Percentiles rank a stretch among this genome's conserved stretches.
Conservation (phyloP, 208 protist species). For the Trypanosoma congolense region DNA sequence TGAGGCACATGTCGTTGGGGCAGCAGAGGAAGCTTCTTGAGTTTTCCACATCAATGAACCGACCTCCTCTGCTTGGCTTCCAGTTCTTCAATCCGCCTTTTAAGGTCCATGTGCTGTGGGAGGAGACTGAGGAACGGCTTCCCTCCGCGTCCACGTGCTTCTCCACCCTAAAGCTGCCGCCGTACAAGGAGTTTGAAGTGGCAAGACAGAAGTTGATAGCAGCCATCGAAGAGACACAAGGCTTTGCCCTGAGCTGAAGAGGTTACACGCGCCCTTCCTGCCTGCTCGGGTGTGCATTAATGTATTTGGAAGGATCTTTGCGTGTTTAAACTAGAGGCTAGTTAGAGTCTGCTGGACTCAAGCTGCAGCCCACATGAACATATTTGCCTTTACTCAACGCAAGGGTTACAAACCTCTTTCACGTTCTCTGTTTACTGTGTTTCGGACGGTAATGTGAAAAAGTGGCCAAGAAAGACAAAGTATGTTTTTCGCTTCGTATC, state of each 20-base stretch:
- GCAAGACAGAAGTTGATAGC: conserved; percentile 83
- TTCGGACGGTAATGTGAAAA: no score
- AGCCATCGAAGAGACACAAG: conserved; percentile 78
- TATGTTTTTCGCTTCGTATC: no score
- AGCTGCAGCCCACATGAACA: no score
- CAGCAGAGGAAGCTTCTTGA: conserved; percentile 81
- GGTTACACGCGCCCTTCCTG: conserved; percentile 4
- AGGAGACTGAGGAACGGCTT: conserved; percentile 46
- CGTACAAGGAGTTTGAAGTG: conserved; percentile 52
- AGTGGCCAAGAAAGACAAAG: no score
- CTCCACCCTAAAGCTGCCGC: conserved; percentile 90
- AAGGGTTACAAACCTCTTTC: no score
- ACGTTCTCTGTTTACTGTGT: no score
- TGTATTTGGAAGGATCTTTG: no score
- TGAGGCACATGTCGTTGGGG: conserved; percentile 58
- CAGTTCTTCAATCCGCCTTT: conserved; percentile 86
- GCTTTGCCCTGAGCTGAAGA: conserved; percentile 81
- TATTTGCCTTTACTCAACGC: no score
- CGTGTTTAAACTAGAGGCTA: no score
- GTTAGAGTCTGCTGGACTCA: no score
- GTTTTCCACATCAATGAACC: conserved; percentile 83
- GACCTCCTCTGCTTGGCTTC: conserved; percentile 91
- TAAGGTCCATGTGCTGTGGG: conserved; percentile 65
- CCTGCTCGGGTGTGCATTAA: conserved; percentile 5
- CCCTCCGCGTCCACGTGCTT: conserved; percentile 92